A percentile compares a stretch with the other conserved stretches of the same genome.
Conservation (phyloP, 2,329 filamentous ascomycete species). For the Pestalotiopsis sp. region DNA sequence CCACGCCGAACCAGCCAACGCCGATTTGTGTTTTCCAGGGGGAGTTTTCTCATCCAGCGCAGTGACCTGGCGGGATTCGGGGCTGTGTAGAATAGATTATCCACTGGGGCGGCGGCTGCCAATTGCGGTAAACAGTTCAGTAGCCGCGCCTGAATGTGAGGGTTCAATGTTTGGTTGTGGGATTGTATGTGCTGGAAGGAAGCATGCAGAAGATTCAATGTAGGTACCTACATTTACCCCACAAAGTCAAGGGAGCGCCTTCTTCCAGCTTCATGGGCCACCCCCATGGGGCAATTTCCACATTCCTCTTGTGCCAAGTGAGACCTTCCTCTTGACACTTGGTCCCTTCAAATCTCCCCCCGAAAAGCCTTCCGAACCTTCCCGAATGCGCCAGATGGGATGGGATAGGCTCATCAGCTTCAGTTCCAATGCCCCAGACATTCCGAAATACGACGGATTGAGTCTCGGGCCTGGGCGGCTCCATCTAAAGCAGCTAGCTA, state of each 20-base stretch:
- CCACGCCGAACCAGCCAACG: neutral
- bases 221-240: neutral
- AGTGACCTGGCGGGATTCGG: neutral
- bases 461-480: too few relatives aligned
- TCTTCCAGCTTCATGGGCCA: neutral
- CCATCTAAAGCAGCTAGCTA: too few relatives aligned
- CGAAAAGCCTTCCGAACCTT: too few relatives aligned
- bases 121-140: neutral
- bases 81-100: neutral
- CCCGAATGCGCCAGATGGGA: too few relatives aligned
- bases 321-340: too few relatives aligned
- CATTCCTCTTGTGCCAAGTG: neutral
- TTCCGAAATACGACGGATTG: too few relatives aligned
- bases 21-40: neutral
- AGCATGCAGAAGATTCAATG: neutral
- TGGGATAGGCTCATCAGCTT: too few relatives aligned
- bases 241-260: neutral
- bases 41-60: neutral
- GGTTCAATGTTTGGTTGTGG: neutral
- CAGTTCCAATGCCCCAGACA: too few relatives aligned
- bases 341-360: too few relatives aligned
- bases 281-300: neutral
- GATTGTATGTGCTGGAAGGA: neutral
- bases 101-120: neutral
- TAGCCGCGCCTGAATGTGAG: neutral